phyloP scores from a whole-genome alignment of 306 rosid species.

The Prunus mongolica region DNA sequence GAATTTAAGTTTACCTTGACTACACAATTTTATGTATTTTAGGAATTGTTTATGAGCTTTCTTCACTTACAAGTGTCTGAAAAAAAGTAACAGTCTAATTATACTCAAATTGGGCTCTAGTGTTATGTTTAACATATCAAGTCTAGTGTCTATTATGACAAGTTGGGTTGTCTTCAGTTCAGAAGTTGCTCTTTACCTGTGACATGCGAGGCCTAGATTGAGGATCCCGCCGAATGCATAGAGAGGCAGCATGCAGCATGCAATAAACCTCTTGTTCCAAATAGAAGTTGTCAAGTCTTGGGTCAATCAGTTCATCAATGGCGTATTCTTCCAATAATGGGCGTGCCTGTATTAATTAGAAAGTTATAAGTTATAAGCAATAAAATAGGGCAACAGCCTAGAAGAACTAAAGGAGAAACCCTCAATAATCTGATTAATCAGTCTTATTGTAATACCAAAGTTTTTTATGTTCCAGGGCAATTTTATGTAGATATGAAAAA shows the following conservation, averaged over 20 bases:
- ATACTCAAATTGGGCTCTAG: background rate
- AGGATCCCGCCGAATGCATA: constrained; percentile 91
- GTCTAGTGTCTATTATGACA: background rate
- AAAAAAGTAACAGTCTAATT: background rate
- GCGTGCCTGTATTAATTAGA: constrained; percentile 58
- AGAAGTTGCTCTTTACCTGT: constrained; percentile 49
- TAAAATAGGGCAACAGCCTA: background rate
- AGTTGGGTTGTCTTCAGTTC: background rate
- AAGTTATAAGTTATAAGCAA: background rate
- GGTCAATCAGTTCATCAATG: constrained; percentile 83
- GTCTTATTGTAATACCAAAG: background rate
- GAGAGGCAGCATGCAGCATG: constrained; percentile 89
- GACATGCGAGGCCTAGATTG: constrained; percentile 94
- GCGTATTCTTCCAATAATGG: constrained; percentile 80
- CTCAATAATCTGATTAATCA: background rate
- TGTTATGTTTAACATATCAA: background rate
- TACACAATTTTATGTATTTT: background rate
- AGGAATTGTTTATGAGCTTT: background rate
- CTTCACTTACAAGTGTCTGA: background rate
- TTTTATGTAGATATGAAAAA: background rate
- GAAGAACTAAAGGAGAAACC: background rate
- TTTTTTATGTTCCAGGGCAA: background rate
- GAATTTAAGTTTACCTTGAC: background rate
- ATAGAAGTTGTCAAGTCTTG: constrained; percentile 63
- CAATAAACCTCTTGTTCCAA: constrained; percentile 78